Base-by-base conservation (phyloP, 305 asterid genomes). In the Salvia sclarea region DNA sequence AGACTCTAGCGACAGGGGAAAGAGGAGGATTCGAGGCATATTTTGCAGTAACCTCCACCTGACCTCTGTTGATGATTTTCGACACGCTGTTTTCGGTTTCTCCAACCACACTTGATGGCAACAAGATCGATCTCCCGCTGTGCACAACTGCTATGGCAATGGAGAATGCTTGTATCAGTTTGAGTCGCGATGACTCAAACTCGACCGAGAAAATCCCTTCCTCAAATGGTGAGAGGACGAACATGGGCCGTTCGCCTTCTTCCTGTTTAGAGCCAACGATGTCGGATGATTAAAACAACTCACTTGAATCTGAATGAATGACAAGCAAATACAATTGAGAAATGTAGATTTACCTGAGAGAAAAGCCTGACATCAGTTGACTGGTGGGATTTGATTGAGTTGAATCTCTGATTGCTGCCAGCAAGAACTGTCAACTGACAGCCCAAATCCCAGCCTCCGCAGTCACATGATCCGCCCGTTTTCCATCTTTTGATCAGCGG, bases 371-470 rank as follows among this genome's bases (percentile, higher is more conserved):
- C 75, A 11, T 74, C 37, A 70, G 61, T 58, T 14, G 24, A 69
- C 25, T 69, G 81, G 62, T 69, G 81, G 62, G 86, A 35, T 73
- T 69, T 75, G 12, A 64, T 56, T 24, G 79, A 57, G 66, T 68
- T 64, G 30, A 73, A 68, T 44, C 50, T 71, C 71, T 60, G 75
- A 28, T 69, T 58, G 54, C 37, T 71, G 21, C 66, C 77, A 52
- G 77, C 35, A 66, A 90, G 82, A 64, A 83, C 74, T 75, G 76
- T 81, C 75, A 86, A 9, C 60, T 68, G 67, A 72, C 97, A 90
- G 43, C 97, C 97, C n/a, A 90, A 49, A 82, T 90, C 97, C 97
- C 97, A 90, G 57, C 97, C 97, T 31, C 97, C 97, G 75, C 97
- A 90, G 69, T 90, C 97, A 40, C 97, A 90, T 0, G 80, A 79